Evolutionary conservation across 2,329 filamentous ascomycete genomes (phyloP), one percentile per base, ranked within the genome.

Genomic region (Dactylonectria estremocensis): DNA sequence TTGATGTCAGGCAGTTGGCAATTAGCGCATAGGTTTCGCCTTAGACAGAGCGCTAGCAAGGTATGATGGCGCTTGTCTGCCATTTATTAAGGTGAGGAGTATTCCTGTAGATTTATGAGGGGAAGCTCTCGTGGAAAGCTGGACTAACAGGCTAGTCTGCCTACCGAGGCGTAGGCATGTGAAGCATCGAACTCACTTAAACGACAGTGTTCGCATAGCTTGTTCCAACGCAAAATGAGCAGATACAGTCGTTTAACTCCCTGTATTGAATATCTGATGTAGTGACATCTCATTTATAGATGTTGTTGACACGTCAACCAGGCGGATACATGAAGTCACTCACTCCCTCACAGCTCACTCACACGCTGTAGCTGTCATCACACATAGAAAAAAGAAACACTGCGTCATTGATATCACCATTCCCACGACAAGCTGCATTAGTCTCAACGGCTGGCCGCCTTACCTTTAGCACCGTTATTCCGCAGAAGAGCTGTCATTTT

Each of bases 351-450:
- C 35, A 28, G 8, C 35, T 35, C n/a, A 53, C 20, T 53, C n/a
- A 53, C n/a, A n/a, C n/a, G n/a, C n/a, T n/a, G n/a, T n/a, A n/a
- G n/a, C n/a, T n/a, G n/a, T n/a, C n/a, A n/a, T n/a, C n/a, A n/a
- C n/a, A n/a, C n/a, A n/a, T 18, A 16, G 20, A n/a, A 9, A 37
- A 53, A 20, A n/a, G 24, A 20, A 18, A 31, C 20, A 5, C 28
- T 11, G 16, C 5, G 35, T 16, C 10, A 52, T 60, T 45, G 57
- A 60, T 14, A 46, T 60, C 33, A 60, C 57, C 5, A 13, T 24
- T 18, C 50, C 50, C 35, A 28, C 11, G 57, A 52, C 28, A 60
- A 24, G 16, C 57, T 52, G 6, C 57, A 28, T 22, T 45, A 49
- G n/a, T 60, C 46, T 18, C 10, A 46, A 43, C 11, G 52, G 57